These are phyloP conservation scores for Xylariaceae sp. DNA, from an alignment of 2,329 filamentous ascomycete genomes.

Conservation along the genomic window DNA sequence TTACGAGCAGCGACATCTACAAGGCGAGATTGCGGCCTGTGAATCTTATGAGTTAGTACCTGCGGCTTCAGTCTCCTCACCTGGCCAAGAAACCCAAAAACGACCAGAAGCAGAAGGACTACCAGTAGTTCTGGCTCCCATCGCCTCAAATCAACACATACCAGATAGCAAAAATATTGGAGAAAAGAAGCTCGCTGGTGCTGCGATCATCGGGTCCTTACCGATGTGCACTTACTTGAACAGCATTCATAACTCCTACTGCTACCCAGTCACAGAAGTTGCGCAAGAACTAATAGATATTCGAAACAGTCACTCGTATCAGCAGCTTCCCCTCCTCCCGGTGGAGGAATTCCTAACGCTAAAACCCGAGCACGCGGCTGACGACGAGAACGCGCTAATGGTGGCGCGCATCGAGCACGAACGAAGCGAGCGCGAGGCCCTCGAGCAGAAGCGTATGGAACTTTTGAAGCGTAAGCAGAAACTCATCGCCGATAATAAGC, in stretches of 20 bases:
- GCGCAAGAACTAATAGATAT: conserved; percentile 33
- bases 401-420: conserved; percentile 91
- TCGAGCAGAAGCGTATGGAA: conserved; percentile 84
- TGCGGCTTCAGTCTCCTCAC: neutral
- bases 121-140: conserved; percentile 19
- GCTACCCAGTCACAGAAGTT: conserved; percentile 15
- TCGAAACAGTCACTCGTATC: conserved; percentile 77
- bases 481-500: conserved; percentile 77
- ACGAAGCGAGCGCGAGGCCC: conserved; percentile 77
- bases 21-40: conserved; percentile 88
- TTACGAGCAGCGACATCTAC: conserved; percentile 91
- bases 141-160: neutral
- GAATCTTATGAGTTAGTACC: conserved; percentile 83
- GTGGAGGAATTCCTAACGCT: conserved; percentile 79
- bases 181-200: neutral
- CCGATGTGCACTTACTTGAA: neutral
- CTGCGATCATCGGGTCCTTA: neutral
- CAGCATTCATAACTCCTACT: conserved; percentile 11
- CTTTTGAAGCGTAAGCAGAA: conserved; percentile 70
- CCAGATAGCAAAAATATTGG: neutral
- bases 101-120: conserved; percentile 1
- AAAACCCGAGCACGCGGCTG: conserved; percentile 75
- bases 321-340: conserved; percentile 82
- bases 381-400: conserved; percentile 82
- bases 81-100: conserved; percentile 8